A percentile compares a stretch with the other conserved stretches of the same genome.
These are phyloP conservation scores for Tarenaya hassleriana DNA, from an alignment of 345 rosid species.

Conservation along the genomic window DNA sequence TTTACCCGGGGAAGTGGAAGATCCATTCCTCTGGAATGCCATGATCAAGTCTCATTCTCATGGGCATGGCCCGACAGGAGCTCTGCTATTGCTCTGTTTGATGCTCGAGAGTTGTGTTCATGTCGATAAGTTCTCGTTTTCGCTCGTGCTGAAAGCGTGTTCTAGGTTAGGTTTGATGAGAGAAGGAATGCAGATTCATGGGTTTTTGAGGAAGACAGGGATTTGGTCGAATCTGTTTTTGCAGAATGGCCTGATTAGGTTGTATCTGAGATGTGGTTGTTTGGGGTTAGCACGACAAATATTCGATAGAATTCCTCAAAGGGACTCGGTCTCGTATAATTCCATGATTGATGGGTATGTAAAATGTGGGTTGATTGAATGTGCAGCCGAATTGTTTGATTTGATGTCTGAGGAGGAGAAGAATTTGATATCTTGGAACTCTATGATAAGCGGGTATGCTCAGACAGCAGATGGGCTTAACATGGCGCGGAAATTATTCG, in stretches of 20 bases:
- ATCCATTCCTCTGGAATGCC: conserved; percentile 37
- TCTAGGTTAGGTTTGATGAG: conserved; percentile 22
- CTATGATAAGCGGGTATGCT: conserved; percentile 49
- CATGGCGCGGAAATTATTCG: conserved; percentile 41
- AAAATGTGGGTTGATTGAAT: conserved; percentile 39
- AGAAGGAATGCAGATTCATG: conserved; percentile 38
- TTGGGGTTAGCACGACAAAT: conserved; percentile 31
- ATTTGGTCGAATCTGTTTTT: conserved; percentile 36
- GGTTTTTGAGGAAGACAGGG: conserved; percentile 33
- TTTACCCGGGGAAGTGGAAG: neutral
- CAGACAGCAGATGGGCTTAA: conserved; percentile 31
- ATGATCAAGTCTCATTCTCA: conserved; percentile 36
- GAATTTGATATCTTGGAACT: conserved; percentile 60
- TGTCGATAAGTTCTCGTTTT: conserved; percentile 30
- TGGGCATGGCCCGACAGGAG: conserved; percentile 29
- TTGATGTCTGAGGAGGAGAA: conserved; percentile 36
- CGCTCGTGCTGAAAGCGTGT: conserved; percentile 39
- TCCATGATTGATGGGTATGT: conserved; percentile 46
- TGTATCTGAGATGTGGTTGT: conserved; percentile 35
- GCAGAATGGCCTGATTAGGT: conserved; percentile 31
- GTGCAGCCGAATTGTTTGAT: conserved; percentile 42
- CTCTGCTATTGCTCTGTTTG: conserved; percentile 28
- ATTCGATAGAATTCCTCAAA: conserved; percentile 30
- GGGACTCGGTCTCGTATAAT: conserved; percentile 41
- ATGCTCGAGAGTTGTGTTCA: conserved; percentile 34